Percentiles rank a stretch among this genome's conserved stretches.
phyloP scores from a whole-genome alignment of 169 alveolate species.

The Blepharisma undulans region DNA sequence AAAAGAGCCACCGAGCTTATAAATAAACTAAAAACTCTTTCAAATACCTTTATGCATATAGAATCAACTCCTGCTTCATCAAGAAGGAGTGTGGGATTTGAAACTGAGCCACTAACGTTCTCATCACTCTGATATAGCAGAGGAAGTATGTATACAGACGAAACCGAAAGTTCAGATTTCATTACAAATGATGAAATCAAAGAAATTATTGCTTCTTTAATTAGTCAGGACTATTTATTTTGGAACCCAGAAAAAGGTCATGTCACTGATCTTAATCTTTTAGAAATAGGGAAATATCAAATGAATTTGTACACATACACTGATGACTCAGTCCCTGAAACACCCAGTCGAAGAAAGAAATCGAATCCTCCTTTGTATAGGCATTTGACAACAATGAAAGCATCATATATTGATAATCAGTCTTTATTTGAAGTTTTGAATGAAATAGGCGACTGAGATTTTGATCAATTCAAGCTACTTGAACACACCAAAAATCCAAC shows the following conservation, averaged over 20 bases:
- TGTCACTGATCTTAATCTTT: background rate
- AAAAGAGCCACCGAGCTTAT: background rate
- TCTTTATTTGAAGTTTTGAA: background rate
- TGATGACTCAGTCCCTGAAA: background rate
- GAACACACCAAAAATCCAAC: background rate
- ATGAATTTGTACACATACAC: background rate
- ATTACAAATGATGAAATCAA: slow-evolving; percentile 15
- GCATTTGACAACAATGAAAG: background rate
- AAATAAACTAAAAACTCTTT: too few species aligned
- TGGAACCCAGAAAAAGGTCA: slow-evolving; percentile 1
- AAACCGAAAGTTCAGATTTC: background rate
- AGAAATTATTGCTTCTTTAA: background rate
- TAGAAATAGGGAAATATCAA: background rate
- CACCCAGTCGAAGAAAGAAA: background rate
- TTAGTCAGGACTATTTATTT: background rate
- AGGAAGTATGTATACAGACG: background rate
- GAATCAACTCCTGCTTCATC: background rate
- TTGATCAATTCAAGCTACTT: background rate
- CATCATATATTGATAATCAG: background rate
- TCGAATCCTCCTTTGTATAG: background rate
- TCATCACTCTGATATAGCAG: background rate
- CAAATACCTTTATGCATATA: background rate
- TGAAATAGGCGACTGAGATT: slow-evolving; percentile 21
- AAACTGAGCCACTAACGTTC: background rate
- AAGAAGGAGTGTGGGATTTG: background rate